Percentiles rank a stretch among this genome's conserved stretches.
phyloP scores from a whole-genome alignment of 106 monocot species.

The Chionographis japonica region DNA sequence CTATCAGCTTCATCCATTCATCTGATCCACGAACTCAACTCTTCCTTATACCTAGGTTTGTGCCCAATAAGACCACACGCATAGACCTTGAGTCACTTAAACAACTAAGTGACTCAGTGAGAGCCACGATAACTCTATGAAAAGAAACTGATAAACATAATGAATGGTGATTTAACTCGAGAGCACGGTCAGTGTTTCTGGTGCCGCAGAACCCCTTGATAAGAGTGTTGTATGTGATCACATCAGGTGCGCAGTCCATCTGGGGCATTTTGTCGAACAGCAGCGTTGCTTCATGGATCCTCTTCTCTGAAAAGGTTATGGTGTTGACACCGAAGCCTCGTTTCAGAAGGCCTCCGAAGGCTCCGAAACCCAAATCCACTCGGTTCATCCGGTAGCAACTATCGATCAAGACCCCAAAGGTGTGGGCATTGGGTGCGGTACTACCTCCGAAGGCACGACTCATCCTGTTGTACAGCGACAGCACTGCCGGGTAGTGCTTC shows the following conservation, averaged over 20 bases:
- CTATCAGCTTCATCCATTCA: too few species aligned
- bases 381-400: slow-evolving; percentile 12
- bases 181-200: slow-evolving; percentile 3
- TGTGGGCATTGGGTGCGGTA: background rate
- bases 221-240: slow-evolving; percentile 11
- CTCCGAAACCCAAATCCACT: slow-evolving; percentile 13
- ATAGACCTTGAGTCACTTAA: too few species aligned
- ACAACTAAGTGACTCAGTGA: too few species aligned
- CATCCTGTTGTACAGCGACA: slow-evolving; percentile 1
- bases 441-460: background rate
- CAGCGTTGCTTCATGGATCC: slow-evolving; percentile 15
- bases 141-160: too few species aligned
- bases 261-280: slow-evolving; percentile 20
- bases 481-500: background rate
- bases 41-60: too few species aligned
- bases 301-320: slow-evolving; percentile 16
- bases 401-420: background rate
- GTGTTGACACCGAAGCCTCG: slow-evolving; percentile 14
- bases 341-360: slow-evolving; percentile 16
- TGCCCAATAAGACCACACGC: too few species aligned
- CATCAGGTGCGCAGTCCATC: slow-evolving; percentile 1
- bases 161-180: background rate
- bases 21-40: too few species aligned
- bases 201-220: slow-evolving; percentile 22
- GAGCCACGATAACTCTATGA: too few species aligned